Conservation (phyloP, 129 eudicot species). For the Tagetes patula region DNA sequence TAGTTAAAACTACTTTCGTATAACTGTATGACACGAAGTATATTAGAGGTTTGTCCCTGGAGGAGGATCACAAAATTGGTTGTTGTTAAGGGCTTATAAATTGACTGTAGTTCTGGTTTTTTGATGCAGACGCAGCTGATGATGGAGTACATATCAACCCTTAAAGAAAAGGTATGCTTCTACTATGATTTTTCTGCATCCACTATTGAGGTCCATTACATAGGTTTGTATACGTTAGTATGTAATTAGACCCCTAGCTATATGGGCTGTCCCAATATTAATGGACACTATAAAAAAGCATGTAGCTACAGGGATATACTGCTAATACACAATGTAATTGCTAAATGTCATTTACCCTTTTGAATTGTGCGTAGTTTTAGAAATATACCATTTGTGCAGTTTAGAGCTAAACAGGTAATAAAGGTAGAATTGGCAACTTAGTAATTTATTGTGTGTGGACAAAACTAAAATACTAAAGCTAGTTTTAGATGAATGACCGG, state of each 20-base stretch:
- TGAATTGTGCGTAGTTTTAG: neutral
- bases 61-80: neutral
- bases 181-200: neutral
- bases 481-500: no score
- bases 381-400: neutral
- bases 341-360: neutral
- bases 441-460: neutral
- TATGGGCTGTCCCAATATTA: neutral
- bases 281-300: neutral
- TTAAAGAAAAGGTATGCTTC: constrained; percentile 8
- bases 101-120: neutral
- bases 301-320: neutral
- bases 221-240: neutral
- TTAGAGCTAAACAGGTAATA: neutral
- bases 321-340: neutral
- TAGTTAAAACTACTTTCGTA: neutral
- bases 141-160: constrained; percentile 22
- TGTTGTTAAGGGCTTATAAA: neutral
- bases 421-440: neutral
- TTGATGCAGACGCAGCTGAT: constrained; percentile 12
- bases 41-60: neutral
- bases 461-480: neutral
- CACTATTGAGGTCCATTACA: neutral
- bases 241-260: neutral
- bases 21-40: neutral